Conservation (phyloP, 768 basidiomycete species). For the Mycena kentingensis region DNA sequence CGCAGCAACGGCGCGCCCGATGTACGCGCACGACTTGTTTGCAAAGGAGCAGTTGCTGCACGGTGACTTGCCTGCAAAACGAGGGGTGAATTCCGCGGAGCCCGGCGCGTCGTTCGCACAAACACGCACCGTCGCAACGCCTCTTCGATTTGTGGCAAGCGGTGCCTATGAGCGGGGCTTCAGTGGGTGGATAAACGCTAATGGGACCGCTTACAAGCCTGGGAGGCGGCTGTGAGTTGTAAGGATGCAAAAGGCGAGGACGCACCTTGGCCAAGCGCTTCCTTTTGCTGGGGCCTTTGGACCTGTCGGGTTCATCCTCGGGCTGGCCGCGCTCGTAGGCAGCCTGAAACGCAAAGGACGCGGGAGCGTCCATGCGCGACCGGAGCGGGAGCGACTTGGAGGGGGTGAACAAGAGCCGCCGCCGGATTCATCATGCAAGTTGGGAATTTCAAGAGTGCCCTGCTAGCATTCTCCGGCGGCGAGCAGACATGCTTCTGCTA, state of each 20-base stretch:
- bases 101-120: slow-evolving; percentile 32
- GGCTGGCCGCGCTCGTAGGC: slow-evolving; percentile 22
- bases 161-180: slow-evolving; percentile 48
- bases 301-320: slow-evolving; percentile 32
- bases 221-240: background rate
- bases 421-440: background rate
- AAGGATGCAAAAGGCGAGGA: slow-evolving; percentile 5
- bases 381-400: slow-evolving; percentile 3
- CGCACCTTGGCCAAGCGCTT: slow-evolving; percentile 56
- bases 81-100: slow-evolving; percentile 15
- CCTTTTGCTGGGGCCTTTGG: slow-evolving; percentile 51
- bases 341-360: slow-evolving; percentile 18
- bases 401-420: background rate
- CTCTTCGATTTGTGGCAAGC: slow-evolving; percentile 86
- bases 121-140: slow-evolving; percentile 80
- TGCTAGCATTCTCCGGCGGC: background rate
- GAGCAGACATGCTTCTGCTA: background rate
- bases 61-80: slow-evolving; percentile 51
- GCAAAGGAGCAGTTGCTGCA: slow-evolving; percentile 87
- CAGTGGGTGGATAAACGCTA: background rate
- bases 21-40: slow-evolving; percentile 79
- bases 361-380: slow-evolving; percentile 17
- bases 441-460: too few relatives aligned
- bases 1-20: slow-evolving; percentile 80
- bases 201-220: background rate